These are phyloP conservation scores for Populus hybrid DNA, from an alignment of 441 rosid species.

Conservation along the genomic window DNA sequence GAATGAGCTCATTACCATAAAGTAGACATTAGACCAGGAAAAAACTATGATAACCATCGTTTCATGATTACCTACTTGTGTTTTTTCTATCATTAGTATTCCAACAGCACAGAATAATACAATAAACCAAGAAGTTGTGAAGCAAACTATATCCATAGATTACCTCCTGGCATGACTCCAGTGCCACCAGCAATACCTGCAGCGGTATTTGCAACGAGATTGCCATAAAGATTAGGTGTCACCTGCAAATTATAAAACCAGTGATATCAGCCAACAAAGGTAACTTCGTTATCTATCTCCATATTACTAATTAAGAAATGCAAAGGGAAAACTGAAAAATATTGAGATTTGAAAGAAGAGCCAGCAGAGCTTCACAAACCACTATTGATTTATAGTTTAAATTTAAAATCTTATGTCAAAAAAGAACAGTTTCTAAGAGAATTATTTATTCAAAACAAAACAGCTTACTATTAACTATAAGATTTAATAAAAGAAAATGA, in stretches of 20 bases:
- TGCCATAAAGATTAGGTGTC: constrained; percentile 96
- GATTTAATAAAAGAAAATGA: not conserved
- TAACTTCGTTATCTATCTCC: not conserved
- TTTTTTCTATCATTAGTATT: not conserved
- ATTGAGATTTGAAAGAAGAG: not conserved
- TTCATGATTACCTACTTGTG: not conserved
- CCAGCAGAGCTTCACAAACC: not conserved
- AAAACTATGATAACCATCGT: not conserved
- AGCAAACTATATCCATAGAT: not conserved
- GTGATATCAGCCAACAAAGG: constrained; percentile 10
- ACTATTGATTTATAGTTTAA: not conserved
- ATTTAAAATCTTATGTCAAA: not conserved
- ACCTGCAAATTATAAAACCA: constrained; percentile 45
- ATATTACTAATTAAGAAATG: not conserved
- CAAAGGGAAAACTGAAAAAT: not conserved
- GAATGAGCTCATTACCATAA: not conserved
- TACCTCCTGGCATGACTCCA: constrained; percentile 99
- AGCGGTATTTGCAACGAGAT: constrained; percentile 90
- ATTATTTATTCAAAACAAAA: not conserved
- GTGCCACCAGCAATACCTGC: constrained; percentile 99
- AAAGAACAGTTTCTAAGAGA: not conserved
- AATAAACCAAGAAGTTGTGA: not conserved
- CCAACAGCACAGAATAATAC: not conserved
- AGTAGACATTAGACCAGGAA: not conserved
- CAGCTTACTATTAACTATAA: not conserved